Base-by-base conservation (phyloP, 352 stramenopile species). In the Globisporangium solare region DNA sequence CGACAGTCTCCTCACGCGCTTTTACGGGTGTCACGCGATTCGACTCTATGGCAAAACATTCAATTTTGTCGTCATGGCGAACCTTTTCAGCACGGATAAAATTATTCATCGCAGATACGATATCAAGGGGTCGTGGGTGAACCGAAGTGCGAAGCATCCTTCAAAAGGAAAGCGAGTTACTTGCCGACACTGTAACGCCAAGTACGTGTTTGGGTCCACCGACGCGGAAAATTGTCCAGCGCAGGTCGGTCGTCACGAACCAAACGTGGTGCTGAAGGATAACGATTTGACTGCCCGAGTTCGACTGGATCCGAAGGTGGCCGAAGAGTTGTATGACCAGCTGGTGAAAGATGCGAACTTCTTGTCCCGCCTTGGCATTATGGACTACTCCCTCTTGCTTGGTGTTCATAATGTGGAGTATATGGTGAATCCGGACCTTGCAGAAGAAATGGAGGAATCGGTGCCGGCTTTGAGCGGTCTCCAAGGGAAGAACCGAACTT, bases 361-460 rank as follows among this genome's bases (percentile, higher is more conserved):
- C 53, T 54, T 97, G 11, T 87, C 77, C 2, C 73, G 82, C 0
- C 66, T 94, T 20, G 83, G 86, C 32, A 94, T 97, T 61, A 97
- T 97, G 88, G 89, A 97, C 60, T 97, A 97, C 67, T 95, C 83
- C 46, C 63, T 97, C 35, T 52, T 97, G 45, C 71, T 97, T 8
- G 87, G 87, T 46, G 86, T 96, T 22, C 89, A 97, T 63, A 92
- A 94, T 41, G 78, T 90, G 12, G 83, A 93, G 64, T 95, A 95
- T 66, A 83, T 88, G 67, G 85, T 95, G 53, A 91, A 91, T 21
- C 76, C 77, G 15, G 85, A 91, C 50, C 40, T 87, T 41, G 77
- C 86, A 35, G 69, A 87, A 55, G 78, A 88, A 0, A 49, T 54
- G 15, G 49, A 63, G 4, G 47, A 39, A 32, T 17, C 24, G 20